phyloP scores from a whole-genome alignment of 441 rosid genomes.

The Populus hybrid region DNA sequence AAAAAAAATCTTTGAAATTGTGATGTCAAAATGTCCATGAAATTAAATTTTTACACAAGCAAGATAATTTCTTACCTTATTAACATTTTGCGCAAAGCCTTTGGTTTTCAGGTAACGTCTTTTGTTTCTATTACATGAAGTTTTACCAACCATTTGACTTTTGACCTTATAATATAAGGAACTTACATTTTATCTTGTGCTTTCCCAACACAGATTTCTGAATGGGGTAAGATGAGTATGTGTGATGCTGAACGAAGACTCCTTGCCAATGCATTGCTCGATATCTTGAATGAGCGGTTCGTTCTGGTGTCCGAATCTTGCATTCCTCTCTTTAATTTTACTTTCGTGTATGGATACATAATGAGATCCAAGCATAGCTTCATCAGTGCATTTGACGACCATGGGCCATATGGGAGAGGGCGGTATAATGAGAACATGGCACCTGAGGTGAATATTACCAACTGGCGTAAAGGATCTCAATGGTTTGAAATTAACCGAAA shows the following conservation, averaged over 20 bases:
- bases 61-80: neutral
- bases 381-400: slow-evolving; percentile 11
- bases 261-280: slow-evolving; percentile 26
- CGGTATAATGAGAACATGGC: slow-evolving; percentile 15
- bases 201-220: neutral
- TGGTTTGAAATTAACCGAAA: neutral
- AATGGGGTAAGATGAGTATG: slow-evolving; percentile 24
- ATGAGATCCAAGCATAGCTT: slow-evolving; percentile 12
- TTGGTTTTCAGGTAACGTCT: neutral
- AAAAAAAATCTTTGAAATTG: too few species aligned
- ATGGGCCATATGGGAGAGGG: slow-evolving; percentile 10
- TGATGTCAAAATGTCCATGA: neutral
- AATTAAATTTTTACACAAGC: neutral
- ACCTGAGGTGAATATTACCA: neutral
- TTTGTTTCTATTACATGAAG: neutral
- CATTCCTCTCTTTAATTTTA: slow-evolving; percentile 25
- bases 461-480: neutral
- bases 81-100: neutral
- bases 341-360: slow-evolving; percentile 5
- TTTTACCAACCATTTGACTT: neutral
- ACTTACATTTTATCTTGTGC: neutral
- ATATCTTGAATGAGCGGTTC: slow-evolving; percentile 24
- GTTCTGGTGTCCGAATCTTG: slow-evolving; percentile 27
- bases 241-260: slow-evolving; percentile 26
- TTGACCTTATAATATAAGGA: too few species aligned